These are phyloP conservation scores for Aspergillus sclerotialis DNA, from an alignment of 2,329 filamentous ascomycete genomes.

Conservation along the genomic window DNA sequence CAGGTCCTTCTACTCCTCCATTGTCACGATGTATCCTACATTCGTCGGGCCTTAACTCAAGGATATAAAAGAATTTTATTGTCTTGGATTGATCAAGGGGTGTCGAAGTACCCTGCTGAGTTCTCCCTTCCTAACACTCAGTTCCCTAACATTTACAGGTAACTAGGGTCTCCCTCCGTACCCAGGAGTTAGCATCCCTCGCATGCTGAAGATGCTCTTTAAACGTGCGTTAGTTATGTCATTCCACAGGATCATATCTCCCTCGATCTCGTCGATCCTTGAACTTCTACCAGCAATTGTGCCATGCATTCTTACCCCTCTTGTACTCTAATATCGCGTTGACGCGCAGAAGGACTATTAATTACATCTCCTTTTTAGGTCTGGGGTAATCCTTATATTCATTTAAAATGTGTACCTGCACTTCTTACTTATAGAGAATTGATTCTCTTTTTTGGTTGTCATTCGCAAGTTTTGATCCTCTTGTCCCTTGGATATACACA, in stretches of 20 bases:
- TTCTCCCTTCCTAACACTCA: not conserved
- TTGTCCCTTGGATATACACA: not conserved
- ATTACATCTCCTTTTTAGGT: constrained; percentile 6
- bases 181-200: no score
- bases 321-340: constrained; percentile 3
- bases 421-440: constrained; percentile 1
- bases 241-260: constrained; percentile 1
- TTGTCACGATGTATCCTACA: no score
- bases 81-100: not conserved
- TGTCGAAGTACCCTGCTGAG: not conserved
- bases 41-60: no score
- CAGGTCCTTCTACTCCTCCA: no score
- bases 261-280: not conserved
- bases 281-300: not conserved
- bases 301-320: constrained; percentile 12
- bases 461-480: no score
- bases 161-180: no score
- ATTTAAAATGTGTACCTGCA: not conserved
- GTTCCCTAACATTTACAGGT: no score
- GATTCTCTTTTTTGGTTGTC: not conserved
- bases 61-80: no score
- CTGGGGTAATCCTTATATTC: constrained; percentile 1
- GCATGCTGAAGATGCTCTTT: no score
- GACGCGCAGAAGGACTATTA: constrained; percentile 7
- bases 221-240: not conserved